Evolutionary conservation across 768 basidiomycete genomes (phyloP).

Genomic region (Boletus eberwhitei): DNA sequence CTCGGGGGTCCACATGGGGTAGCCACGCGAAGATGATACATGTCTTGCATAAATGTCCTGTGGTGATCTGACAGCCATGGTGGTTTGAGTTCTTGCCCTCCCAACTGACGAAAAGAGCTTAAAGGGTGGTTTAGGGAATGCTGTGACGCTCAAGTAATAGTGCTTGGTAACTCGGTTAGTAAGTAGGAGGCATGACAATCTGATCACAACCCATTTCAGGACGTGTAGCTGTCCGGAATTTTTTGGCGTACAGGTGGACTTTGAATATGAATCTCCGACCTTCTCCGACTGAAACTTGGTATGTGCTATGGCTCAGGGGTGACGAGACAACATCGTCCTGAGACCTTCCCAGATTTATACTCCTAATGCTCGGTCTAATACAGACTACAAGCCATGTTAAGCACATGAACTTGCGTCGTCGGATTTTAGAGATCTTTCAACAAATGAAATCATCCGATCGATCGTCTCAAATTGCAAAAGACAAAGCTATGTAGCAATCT

Average conservation of each 20-base stretch:
- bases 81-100: background rate
- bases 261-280: too few relatives aligned
- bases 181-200: background rate
- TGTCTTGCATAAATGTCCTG: conserved; percentile 27
- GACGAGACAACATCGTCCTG: too few relatives aligned
- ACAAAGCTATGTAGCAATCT: conserved; percentile 16
- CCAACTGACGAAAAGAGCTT: background rate
- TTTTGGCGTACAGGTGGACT: too few relatives aligned
- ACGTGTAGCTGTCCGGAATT: too few relatives aligned
- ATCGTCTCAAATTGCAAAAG: background rate
- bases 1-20: conserved; percentile 37
- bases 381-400: too few relatives aligned
- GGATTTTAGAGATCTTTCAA: background rate
- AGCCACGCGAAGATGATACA: conserved; percentile 29
- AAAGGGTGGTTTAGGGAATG: background rate
- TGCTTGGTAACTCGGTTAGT: conserved; percentile 13
- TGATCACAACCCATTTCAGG: too few relatives aligned
- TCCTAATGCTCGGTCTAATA: too few relatives aligned
- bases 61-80: conserved; percentile 22
- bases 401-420: background rate
- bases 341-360: too few relatives aligned
- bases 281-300: too few relatives aligned
- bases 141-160: conserved; percentile 11
- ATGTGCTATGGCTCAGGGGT: too few relatives aligned
- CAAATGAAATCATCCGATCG: conserved; percentile 3